These are phyloP conservation scores for Daphne laureola DNA, from an alignment of 441 rosid genomes.

Conservation along the genomic window DNA sequence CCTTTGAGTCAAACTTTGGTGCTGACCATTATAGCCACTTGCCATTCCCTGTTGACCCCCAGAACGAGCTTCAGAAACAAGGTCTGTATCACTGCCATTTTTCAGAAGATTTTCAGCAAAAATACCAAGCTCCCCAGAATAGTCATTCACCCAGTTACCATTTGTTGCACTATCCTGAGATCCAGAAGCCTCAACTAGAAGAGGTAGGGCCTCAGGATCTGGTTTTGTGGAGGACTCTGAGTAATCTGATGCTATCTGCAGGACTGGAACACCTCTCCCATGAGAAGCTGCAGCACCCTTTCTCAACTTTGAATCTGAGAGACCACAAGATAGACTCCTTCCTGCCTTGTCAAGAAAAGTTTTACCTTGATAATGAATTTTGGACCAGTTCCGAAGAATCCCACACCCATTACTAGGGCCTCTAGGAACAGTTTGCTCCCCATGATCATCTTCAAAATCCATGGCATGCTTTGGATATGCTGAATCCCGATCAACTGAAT, in stretches of 20 bases:
- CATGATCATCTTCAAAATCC: constrained; percentile 43
- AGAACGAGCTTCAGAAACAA: constrained; percentile 79
- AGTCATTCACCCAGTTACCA: constrained; percentile 79
- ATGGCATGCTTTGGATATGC: constrained; percentile 26
- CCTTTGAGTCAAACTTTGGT: constrained; percentile 80
- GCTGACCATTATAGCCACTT: constrained; percentile 34
- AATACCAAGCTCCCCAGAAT: constrained; percentile 93
- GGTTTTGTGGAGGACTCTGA: constrained; percentile 53
- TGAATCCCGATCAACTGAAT: constrained; percentile 59
- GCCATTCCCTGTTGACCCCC: constrained; percentile 36
- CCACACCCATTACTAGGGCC: constrained; percentile 86
- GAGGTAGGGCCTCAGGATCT: constrained; percentile 77
- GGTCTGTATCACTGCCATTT: constrained; percentile 66
- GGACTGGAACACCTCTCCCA: constrained; percentile 47
- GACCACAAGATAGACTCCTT: constrained; percentile 93
- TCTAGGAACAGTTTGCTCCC: constrained; percentile 47
- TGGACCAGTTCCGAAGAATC: constrained; percentile 97
- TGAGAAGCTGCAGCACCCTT: constrained; percentile 46
- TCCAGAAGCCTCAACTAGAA: constrained; percentile 65
- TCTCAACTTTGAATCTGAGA: constrained; percentile 57
- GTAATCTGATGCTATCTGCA: constrained; percentile 61
- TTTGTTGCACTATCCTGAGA: constrained; percentile 55
- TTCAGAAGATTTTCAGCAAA: constrained; percentile 79
- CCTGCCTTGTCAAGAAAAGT: constrained; percentile 89
- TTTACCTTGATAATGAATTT: constrained; percentile 82